phyloP scores from a whole-genome alignment of 768 basidiomycete species.

The Chlorophyllum brunneum region DNA sequence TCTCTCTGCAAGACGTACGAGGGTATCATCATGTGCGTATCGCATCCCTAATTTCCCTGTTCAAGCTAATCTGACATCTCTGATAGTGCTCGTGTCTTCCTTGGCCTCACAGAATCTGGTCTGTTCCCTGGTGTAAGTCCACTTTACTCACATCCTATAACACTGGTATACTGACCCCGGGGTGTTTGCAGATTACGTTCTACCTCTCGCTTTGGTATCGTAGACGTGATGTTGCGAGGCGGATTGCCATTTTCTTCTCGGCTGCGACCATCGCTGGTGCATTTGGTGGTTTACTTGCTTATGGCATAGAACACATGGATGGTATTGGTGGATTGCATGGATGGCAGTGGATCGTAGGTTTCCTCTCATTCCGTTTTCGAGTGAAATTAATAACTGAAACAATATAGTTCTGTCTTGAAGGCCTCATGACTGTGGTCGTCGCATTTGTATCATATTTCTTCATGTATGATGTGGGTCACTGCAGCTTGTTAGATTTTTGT shows the following conservation, averaged over 20 bases:
- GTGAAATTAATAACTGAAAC: background rate
- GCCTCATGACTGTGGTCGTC: conserved; percentile 38
- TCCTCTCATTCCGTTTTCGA: background rate
- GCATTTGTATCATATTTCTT: conserved; percentile 43
- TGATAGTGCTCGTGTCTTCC: conserved; percentile 32
- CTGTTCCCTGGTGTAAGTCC: conserved; percentile 33
- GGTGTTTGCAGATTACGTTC: conserved; percentile 36
- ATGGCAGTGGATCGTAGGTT: conserved; percentile 48
- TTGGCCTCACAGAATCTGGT: conserved; percentile 37
- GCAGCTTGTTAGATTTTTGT: background rate
- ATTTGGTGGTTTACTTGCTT: conserved; percentile 40
- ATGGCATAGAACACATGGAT: conserved; percentile 41
- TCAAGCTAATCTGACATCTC: background rate
- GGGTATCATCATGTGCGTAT: conserved; percentile 25
- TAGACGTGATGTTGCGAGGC: conserved; percentile 49
- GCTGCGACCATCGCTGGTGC: conserved; percentile 53
- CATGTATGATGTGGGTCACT: conserved; percentile 45
- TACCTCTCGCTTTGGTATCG: conserved; percentile 61
- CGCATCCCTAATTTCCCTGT: background rate
- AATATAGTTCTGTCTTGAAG: conserved; percentile 42
- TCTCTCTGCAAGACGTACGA: conserved; percentile 27
- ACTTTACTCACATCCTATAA: background rate
- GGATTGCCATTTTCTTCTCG: conserved; percentile 62
- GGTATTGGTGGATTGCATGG: conserved; percentile 34
- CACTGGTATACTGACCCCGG: background rate